These are phyloP conservation scores for Chamaecrista fasciculata DNA, from an alignment of 306 rosid species.

Conservation along the genomic window DNA sequence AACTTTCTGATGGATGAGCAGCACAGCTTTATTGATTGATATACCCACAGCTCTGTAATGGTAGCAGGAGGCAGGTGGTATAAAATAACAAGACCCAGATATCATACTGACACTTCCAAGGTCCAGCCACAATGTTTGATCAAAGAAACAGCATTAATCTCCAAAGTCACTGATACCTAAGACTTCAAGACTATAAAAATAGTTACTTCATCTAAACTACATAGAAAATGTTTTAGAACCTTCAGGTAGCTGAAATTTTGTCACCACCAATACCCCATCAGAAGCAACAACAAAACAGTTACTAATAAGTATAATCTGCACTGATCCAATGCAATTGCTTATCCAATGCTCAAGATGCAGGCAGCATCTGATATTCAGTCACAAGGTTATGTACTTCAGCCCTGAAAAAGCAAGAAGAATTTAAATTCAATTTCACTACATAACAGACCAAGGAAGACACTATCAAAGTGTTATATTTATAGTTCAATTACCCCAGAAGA, in stretches of 20 bases:
- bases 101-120: conserved; percentile 61
- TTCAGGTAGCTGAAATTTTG: conserved; percentile 36
- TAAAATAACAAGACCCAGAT: conserved; percentile 46
- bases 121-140: conserved; percentile 38
- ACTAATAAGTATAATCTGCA: conserved; percentile 49
- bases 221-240: conserved; percentile 41
- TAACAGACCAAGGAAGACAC: neutral
- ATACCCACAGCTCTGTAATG: conserved; percentile 41
- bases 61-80: conserved; percentile 37
- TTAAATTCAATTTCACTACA: conserved; percentile 3
- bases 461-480: neutral
- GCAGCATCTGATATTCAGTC: conserved; percentile 49
- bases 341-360: conserved; percentile 51
- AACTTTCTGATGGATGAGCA: conserved; percentile 57
- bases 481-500: conserved; percentile 61
- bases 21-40: conserved; percentile 70
- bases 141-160: conserved; percentile 42
- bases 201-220: conserved; percentile 57
- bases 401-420: conserved; percentile 42
- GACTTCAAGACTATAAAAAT: conserved; percentile 35
- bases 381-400: conserved; percentile 47
- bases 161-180: conserved; percentile 38
- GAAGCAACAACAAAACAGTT: conserved; percentile 40
- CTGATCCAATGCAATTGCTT: conserved; percentile 46
- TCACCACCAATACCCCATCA: conserved; percentile 57